These are phyloP conservation scores for Rubia yunnanensis DNA, from an alignment of 257 asterid genomes.

Conservation along the genomic window DNA sequence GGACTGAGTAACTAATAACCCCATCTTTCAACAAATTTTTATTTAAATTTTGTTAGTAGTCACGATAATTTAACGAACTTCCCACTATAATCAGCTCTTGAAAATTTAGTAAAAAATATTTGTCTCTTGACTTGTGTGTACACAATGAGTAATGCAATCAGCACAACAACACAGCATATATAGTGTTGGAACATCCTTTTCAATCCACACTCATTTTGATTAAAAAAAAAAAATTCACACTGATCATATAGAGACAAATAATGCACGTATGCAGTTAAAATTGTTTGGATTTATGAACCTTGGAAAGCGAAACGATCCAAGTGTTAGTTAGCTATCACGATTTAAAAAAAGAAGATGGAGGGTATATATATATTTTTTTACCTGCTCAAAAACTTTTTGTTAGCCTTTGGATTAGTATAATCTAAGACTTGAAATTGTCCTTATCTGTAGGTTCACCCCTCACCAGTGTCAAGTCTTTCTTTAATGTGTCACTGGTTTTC, in stretches of 20 bases:
- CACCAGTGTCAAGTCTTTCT: background rate
- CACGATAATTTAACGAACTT: background rate
- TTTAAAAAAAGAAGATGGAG: background rate
- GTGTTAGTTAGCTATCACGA: background rate
- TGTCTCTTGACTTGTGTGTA: background rate
- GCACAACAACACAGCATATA: background rate
- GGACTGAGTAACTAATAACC: too few relatives aligned
- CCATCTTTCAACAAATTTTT: too few relatives aligned
- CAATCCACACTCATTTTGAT: background rate
- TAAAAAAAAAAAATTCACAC: background rate
- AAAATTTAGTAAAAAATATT: background rate
- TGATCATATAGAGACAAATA: background rate
- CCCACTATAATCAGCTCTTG: background rate
- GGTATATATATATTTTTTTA: too few relatives aligned
- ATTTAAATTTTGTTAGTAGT: too few relatives aligned
- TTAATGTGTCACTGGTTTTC: background rate
- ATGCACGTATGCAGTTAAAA: conserved; percentile 6
- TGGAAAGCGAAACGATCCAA: background rate
- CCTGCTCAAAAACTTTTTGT: background rate
- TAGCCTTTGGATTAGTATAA: background rate
- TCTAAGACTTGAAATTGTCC: background rate
- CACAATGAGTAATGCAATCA: background rate
- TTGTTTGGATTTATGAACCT: background rate
- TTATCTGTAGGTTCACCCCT: too few relatives aligned
- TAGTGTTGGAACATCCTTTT: conserved; percentile 5